Conservation (phyloP, 768 basidiomycete species). For the Lentinus tigrinus region DNA sequence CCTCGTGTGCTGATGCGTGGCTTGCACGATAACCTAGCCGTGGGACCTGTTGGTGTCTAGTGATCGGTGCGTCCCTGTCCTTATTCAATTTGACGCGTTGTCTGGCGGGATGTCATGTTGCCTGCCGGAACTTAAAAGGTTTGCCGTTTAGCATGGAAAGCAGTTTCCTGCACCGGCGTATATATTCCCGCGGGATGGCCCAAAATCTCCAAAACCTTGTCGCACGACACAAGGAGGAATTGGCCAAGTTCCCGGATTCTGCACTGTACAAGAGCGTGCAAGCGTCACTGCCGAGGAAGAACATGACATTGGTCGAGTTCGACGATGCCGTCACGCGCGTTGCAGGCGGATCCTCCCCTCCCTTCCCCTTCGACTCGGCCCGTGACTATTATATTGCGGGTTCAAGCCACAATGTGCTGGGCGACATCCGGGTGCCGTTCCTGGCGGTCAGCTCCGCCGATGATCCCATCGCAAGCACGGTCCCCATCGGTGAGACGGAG, state of each 20-base stretch:
- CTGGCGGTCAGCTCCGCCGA: conserved; percentile 74
- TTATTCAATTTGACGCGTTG: conserved; percentile 4
- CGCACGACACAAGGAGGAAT: conserved; percentile 44
- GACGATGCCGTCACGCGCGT: conserved; percentile 66
- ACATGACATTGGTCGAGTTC: conserved; percentile 55
- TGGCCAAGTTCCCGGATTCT: conserved; percentile 53
- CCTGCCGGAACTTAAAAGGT: conserved; percentile 2
- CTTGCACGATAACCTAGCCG: conserved; percentile 35
- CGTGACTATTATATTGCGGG: conserved; percentile 48
- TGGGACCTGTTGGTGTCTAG: conserved; percentile 45
- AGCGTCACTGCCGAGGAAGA: conserved; percentile 45
- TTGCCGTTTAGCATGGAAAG: conserved; percentile 46
- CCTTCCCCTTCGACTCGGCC: conserved; percentile 46
- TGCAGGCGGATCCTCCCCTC: conserved; percentile 58
- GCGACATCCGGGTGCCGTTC: conserved; percentile 66
- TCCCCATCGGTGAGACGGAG: conserved; percentile 55
- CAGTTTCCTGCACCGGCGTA: conserved; percentile 53
- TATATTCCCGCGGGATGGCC: conserved; percentile 82
- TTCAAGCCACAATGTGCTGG: conserved; percentile 61
- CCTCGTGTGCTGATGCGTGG: conserved; percentile 11
- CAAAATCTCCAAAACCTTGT: conserved; percentile 64
- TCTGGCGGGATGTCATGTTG: not conserved
- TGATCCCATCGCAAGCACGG: conserved; percentile 69
- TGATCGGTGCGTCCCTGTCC: conserved; percentile 17
- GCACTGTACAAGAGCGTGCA: conserved; percentile 48